Base-by-base conservation (phyloP, 129 eudicot species). In the Dittrichia graveolens region DNA sequence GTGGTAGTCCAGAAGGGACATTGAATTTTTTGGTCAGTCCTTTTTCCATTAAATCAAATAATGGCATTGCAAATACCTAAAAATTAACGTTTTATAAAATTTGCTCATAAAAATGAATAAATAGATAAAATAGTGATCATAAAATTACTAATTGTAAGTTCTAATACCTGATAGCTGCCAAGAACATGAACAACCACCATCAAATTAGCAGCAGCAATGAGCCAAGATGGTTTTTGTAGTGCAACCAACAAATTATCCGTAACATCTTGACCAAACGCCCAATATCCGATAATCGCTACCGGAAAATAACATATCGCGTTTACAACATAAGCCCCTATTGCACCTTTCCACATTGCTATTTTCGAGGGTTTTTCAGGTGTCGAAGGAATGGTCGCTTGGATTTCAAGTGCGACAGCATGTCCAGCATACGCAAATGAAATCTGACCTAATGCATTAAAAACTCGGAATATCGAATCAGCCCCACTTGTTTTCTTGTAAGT, bases 131-230 rank as follows among this genome's bases (percentile, higher is more conserved):
- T 10, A 6, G 3, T 2, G 31, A 24, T 24, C 31, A 24, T 24
- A 2, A 24, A 24, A 24, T 24, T 24, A 46, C 13, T 48, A 40
- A 56, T 4, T 45, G n/a, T 10, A 14, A 15, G 42, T 8, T 7
- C 5, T 67, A 7, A 75, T 78, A 86, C 96, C 88, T 86, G 92
- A 77, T 86, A 93, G 86, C 98, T 93, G 15, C 98, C 98, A 48
- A 93, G 88, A 77, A 93, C 98, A 83, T 93, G 98, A 63, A 93
- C 83, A 11, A 93, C 96, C 9, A 93, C 98, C 95, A 93, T 87
- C 67, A 93, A 61, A 77, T 93, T 90, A 61, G 98, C 98, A 12
- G 95, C 81, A 1, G 95, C 96, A 61, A 93, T 93, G 76, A 90
- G 98, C 98, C 95, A 93, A 3, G 83, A 58, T 2, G 96, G 98